phyloP scores from a whole-genome alignment of 257 asterid species.

The Forsythia suspensa region DNA sequence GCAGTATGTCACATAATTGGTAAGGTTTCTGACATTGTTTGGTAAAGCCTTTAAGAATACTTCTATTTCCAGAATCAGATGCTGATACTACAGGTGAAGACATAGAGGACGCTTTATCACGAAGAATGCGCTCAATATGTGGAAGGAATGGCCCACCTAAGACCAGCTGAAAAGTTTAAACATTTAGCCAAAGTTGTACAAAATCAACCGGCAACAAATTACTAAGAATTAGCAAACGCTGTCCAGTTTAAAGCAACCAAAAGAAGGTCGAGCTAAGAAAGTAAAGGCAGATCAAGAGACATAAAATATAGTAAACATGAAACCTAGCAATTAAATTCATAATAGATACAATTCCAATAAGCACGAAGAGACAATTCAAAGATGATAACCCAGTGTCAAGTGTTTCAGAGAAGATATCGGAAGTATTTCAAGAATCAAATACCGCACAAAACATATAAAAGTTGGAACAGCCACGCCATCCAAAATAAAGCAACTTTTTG shows the following conservation, averaged over 20 bases:
- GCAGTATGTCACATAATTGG: slow-evolving; percentile 75
- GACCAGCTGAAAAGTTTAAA: slow-evolving; percentile 59
- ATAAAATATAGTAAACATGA: neutral
- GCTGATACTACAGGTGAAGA: slow-evolving; percentile 81
- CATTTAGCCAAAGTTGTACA: slow-evolving; percentile 26
- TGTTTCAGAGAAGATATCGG: neutral
- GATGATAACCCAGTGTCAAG: neutral
- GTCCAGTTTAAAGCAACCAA: neutral
- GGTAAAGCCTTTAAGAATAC: slow-evolving; percentile 57
- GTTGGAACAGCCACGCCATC: neutral
- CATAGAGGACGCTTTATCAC: slow-evolving; percentile 65
- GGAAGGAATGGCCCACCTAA: slow-evolving; percentile 95
- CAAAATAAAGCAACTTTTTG: neutral
- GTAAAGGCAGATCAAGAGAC: neutral
- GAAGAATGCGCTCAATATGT: slow-evolving; percentile 73
- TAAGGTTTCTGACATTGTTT: slow-evolving; percentile 42
- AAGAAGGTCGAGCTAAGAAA: neutral
- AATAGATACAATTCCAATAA: neutral
- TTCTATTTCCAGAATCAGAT: slow-evolving; percentile 75
- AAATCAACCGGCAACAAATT: slow-evolving; percentile 1
- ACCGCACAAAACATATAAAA: neutral
- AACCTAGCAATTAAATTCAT: neutral
- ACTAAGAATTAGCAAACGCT: neutral
- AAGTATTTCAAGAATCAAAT: neutral
- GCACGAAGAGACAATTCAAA: neutral